Evolutionary conservation across 176 grass and related monocot genomes (phyloP).

Genomic region (Oryza officinalis): DNA sequence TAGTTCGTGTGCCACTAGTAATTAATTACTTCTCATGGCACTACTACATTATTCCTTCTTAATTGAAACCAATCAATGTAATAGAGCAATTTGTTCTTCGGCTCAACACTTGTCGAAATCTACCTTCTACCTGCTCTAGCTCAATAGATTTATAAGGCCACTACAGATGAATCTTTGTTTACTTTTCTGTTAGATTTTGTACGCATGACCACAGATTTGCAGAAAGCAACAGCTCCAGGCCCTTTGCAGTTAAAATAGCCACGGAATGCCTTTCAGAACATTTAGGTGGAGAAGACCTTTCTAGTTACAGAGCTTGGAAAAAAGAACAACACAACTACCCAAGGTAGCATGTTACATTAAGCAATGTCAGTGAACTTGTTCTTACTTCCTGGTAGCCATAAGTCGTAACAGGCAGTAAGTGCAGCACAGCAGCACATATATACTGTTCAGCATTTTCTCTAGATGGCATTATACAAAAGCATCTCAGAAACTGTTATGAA

Average conservation of each 20-base stretch:
- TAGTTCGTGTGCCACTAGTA: background rate
- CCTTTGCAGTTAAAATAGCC: background rate
- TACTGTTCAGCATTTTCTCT: background rate
- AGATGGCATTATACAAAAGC: conserved; percentile 5
- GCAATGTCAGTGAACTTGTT: background rate
- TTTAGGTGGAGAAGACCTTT: background rate
- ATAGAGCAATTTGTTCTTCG: background rate
- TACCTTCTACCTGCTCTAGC: background rate
- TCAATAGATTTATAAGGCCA: background rate
- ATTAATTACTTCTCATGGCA: background rate
- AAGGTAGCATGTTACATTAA: background rate
- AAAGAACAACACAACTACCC: background rate
- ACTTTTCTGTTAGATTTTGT: background rate
- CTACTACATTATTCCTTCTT: background rate
- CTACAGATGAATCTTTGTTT: background rate
- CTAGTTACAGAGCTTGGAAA: background rate
- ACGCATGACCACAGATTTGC: background rate
- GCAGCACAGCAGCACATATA: background rate
- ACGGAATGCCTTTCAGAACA: background rate
- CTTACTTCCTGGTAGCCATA: background rate
- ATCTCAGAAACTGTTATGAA: background rate
- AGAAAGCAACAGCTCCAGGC: background rate
- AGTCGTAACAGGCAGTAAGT: background rate
- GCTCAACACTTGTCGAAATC: background rate
- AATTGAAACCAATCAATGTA: background rate